Conservation (phyloP, 2,329 filamentous ascomycete species). For the Venturia pyrina region DNA sequence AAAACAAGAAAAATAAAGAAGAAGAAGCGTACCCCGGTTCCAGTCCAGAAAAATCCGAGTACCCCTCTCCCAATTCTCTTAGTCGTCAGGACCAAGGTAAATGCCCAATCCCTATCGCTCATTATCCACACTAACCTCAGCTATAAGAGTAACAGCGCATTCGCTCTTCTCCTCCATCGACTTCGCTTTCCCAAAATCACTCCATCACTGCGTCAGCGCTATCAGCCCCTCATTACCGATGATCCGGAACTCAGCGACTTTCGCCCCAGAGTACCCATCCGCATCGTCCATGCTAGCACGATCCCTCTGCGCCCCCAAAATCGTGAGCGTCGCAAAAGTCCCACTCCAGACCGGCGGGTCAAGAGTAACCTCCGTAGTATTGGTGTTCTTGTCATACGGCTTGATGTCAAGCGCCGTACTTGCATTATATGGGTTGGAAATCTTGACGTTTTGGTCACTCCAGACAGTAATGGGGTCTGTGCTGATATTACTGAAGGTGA, state of each 20-base stretch:
- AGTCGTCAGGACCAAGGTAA: too few relatives aligned
- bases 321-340: slow-evolving; percentile 35
- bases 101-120: too few relatives aligned
- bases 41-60: too few relatives aligned
- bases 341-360: slow-evolving; percentile 31
- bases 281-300: too few relatives aligned
- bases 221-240: neutral
- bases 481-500: slow-evolving; percentile 45
- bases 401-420: slow-evolving; percentile 26
- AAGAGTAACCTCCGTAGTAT: slow-evolving; percentile 36
- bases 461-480: slow-evolving; percentile 17
- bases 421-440: slow-evolving; percentile 33
- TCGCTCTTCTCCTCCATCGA: neutral
- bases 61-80: too few relatives aligned
- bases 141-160: too few relatives aligned
- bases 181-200: neutral
- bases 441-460: slow-evolving; percentile 22
- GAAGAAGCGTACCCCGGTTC: too few relatives aligned
- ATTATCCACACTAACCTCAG: too few relatives aligned
- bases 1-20: too few relatives aligned
- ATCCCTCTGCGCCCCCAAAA: slow-evolving; percentile 27
- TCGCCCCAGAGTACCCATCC: slow-evolving; percentile 24
- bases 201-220: neutral
- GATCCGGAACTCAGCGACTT: slow-evolving; percentile 38
- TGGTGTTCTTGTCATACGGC: slow-evolving; percentile 34